A percentile compares a stretch with the other conserved stretches of the same genome.
Evolutionary conservation across 805 yeast genomes (phyloP).

Genomic region (Vanderwaltozyma polyspora): DNA sequence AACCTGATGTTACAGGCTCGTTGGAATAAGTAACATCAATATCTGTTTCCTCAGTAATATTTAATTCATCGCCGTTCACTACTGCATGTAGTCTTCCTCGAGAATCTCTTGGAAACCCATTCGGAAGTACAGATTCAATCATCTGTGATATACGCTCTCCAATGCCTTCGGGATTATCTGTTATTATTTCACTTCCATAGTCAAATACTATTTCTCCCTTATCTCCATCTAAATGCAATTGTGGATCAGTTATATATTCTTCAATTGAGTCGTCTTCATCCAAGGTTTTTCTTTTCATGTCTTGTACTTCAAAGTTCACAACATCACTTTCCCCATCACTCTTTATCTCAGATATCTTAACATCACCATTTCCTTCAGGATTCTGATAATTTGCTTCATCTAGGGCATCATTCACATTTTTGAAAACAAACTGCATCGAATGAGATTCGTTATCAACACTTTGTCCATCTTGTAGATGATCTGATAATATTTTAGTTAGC

Average conservation of each 20-base stretch:
- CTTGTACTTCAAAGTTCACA: conserved; percentile 2
- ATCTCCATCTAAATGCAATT: conserved; percentile 17
- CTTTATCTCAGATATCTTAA: neutral
- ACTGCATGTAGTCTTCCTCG: conserved; percentile 20
- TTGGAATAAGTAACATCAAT: neutral
- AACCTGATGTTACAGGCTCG: neutral
- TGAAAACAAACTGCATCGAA: conserved; percentile 17
- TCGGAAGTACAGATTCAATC: conserved; percentile 23
- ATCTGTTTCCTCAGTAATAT: conserved; percentile 13
- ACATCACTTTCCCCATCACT: neutral
- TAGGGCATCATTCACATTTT: conserved; percentile 5
- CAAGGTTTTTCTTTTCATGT: neutral
- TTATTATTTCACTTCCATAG: conserved; percentile 19
- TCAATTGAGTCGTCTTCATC: neutral
- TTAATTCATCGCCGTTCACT: conserved; percentile 17
- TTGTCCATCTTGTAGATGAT: conserved; percentile 20
- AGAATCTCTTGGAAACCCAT: conserved; percentile 17
- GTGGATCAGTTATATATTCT: conserved; percentile 12
- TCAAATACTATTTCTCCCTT: conserved; percentile 25
- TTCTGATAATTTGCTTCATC: neutral
- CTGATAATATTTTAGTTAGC: conserved; percentile 20
- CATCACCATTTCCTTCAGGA: neutral
- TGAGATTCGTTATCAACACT: conserved; percentile 9
- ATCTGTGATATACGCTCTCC: conserved; percentile 21
- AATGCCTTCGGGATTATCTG: conserved; percentile 18